Evolutionary conservation across 805 yeast genomes (phyloP), one percentile per base, ranked within the genome.

Genomic region (Brettanomyces custersianus): DNA sequence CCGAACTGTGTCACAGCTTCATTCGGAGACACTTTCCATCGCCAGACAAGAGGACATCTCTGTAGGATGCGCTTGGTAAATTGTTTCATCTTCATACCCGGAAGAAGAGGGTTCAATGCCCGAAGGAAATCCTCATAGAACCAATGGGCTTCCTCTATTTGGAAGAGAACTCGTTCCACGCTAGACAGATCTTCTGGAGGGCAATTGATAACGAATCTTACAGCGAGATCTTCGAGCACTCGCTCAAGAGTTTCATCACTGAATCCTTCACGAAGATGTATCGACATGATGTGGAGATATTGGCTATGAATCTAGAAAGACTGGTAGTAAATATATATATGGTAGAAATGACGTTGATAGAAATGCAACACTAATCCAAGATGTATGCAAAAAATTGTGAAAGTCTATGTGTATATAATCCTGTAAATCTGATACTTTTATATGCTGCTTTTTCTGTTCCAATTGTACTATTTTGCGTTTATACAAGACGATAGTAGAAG

Each of bases 121-220:
- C 88, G 70, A 10, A 80, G 68, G 49, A 80, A 88, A 59, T 92
- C 99, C 34, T 81, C 72, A 59, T 88, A 92, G 54, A 83, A 92
- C 98, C 98, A 92, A 47, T 87, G 96, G 2, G 98, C 98, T 58
- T 92, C 97, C 64, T 92, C 99, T 29, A 92, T 79, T 55, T 88
- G 95, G 62, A 92, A 92, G 51, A 87, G 74, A 19, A 88, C 81
- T 52, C 98, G 69, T 53, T 74, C 90, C 20, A 78, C 70, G 12
- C 88, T 72, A 23, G 92, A 75, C 35, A 90, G 62, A 56, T 92
- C 98, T 51, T 90, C 96, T 4, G 76, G 74, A 8, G 98, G 97
- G 35, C 88, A 83, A 64, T 92, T 92, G 39, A 88, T 73, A 33
- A 94, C 78, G 52, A 92, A 92, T 43, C 98, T 67, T 34, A 85